phyloP scores from a whole-genome alignment of 2,329 filamentous ascomycete species.

The Hypoxylon sp. region DNA sequence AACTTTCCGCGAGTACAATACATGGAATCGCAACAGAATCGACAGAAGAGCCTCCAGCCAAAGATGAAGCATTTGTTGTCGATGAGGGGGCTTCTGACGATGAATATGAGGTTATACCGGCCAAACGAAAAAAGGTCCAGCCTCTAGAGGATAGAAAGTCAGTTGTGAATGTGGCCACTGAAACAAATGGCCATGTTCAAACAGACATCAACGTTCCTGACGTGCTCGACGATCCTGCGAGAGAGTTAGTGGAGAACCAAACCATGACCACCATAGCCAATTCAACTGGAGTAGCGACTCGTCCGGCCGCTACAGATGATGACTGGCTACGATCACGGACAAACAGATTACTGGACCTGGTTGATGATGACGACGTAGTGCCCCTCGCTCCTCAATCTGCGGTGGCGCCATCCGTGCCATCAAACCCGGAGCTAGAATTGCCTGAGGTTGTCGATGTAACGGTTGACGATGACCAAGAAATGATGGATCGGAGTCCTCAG shows the following conservation, averaged over 20 bases:
- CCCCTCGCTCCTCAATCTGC: slow-evolving; percentile 23
- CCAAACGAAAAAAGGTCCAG: slow-evolving; percentile 60
- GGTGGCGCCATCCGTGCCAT: background rate
- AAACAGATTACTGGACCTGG: slow-evolving; percentile 82
- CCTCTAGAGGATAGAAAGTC: slow-evolving; percentile 44
- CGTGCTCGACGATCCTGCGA: slow-evolving; percentile 8
- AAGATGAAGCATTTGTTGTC: slow-evolving; percentile 52
- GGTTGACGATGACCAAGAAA: slow-evolving; percentile 17
- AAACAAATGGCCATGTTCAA: background rate
- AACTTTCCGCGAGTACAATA: slow-evolving; percentile 68
- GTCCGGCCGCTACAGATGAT: slow-evolving; percentile 70
- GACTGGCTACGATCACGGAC: slow-evolving; percentile 94
- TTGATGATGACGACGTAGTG: slow-evolving; percentile 73
- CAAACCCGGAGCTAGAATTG: slow-evolving; percentile 14
- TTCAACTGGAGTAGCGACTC: background rate
- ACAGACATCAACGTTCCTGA: slow-evolving; percentile 2
- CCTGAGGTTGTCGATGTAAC: slow-evolving; percentile 31
- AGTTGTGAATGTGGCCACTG: background rate
- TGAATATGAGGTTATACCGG: slow-evolving; percentile 74
- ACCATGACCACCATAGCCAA: slow-evolving; percentile 4
- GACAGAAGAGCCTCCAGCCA: slow-evolving; percentile 51
- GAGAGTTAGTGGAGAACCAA: no score
- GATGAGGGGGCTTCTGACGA: slow-evolving; percentile 72
- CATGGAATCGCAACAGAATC: slow-evolving; percentile 55
- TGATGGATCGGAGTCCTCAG: slow-evolving; percentile 32